Evolutionary conservation across 1,284 basidiomycete species (phyloP), one percentile per base, ranked within the genome.

Genomic region (Cutaneotrichosporon sp.): DNA sequence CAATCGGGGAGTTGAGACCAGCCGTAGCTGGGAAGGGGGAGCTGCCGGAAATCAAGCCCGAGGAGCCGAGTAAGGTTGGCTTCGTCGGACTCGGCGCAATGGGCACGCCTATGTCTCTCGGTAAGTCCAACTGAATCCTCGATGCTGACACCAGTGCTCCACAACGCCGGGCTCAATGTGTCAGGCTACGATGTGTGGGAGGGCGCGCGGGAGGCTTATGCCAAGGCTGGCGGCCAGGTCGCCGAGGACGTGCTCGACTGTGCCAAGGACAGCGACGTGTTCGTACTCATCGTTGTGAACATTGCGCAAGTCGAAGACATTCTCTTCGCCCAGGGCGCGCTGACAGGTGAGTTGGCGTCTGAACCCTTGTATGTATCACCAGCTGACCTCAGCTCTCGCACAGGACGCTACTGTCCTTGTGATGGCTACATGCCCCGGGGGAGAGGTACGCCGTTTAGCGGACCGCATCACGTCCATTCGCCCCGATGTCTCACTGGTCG

Each of bases 361-460:
- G 20, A 10, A 39, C 20, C 19, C 19, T 33, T 32, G 5, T 17
- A 9, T 4, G 31, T 19, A 5, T 32, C 38, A 17, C 9, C 37
- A 17, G 14, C 42, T 44, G 42, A 44, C 42, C 17, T 1, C 29
- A 38, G 46, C 37, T 3, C 46, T 55, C 20, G 60, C 63, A 2
- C 54, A 54, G 9, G 57, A 59, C 35, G 63, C 66, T 5, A 42
- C 47, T 20, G 55, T 71, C 19, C 57, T 71, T 2, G 54, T 71
- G 22, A 65, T 63, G 55, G 61, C 65, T 3, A 71, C 68, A 14
- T 55, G 62, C 31, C 56, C 66, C 1, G 61, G 67, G 1, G 62
- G 58, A 6, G 57, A 51, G 3, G 61, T 60, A 2, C 38, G 43
- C 3, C 32, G 46, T 2, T 49, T 71, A 20, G 31, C 46, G 10